Conservation (phyloP, 2,329 filamentous ascomycete species). For the Diplocarpon rosae region DNA sequence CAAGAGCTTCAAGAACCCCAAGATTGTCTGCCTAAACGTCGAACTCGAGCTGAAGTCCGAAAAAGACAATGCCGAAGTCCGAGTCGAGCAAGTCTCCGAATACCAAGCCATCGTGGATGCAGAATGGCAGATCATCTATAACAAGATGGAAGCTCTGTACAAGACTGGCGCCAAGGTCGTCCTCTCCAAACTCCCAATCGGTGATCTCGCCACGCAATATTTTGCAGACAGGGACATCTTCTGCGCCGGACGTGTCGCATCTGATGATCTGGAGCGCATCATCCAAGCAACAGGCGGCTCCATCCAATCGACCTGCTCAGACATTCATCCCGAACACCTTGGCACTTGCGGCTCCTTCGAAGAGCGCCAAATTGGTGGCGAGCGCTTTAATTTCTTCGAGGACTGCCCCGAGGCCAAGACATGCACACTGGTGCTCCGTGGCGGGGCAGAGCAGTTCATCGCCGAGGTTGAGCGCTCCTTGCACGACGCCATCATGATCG, state of each 20-base stretch:
- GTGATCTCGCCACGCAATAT: conserved; percentile 93
- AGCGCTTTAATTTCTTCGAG: conserved; percentile 98
- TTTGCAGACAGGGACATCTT: conserved; percentile 98
- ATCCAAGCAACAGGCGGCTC: conserved; percentile 89
- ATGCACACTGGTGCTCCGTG: conserved; percentile 88
- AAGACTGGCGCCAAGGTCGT: conserved; percentile 96
- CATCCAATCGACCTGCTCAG: conserved; percentile 90
- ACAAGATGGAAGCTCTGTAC: conserved; percentile 93
- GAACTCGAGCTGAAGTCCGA: conserved; percentile 97
- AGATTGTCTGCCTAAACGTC: conserved; percentile 95
- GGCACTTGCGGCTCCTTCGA: conserved; percentile 87
- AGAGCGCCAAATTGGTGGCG: conserved; percentile 92
- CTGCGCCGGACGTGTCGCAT: conserved; percentile 85
- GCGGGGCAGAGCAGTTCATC: conserved; percentile 97
- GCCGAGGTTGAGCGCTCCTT: conserved; percentile 95
- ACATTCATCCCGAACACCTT: conserved; percentile 80
- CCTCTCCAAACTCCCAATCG: conserved; percentile 92
- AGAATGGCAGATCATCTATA: conserved; percentile 99
- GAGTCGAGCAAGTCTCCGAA: conserved; percentile 95
- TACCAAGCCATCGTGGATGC: conserved; percentile 99
- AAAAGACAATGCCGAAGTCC: conserved; percentile 97
- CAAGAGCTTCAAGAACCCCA: conserved; percentile 86
- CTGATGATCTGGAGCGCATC: conserved; percentile 91
- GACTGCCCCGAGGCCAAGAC: conserved; percentile 93
- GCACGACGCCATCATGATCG: conserved; percentile 99